These are phyloP conservation scores for Fagus crenata DNA, from an alignment of 306 rosid genomes.

Conservation along the genomic window DNA sequence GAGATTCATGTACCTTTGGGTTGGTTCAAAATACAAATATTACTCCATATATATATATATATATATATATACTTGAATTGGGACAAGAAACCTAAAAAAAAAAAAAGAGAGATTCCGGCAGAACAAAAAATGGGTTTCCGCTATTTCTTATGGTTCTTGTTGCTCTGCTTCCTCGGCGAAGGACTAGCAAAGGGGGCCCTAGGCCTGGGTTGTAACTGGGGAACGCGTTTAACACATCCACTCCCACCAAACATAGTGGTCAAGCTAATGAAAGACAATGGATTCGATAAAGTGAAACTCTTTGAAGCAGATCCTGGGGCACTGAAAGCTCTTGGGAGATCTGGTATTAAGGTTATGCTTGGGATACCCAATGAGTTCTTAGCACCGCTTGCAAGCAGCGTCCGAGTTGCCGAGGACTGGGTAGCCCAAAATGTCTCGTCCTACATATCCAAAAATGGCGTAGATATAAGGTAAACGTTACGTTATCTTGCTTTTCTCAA, in stretches of 20 bases:
- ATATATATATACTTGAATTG: slow-evolving; percentile 20
- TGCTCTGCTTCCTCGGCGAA: slow-evolving; percentile 49
- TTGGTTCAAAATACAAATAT: slow-evolving; percentile 1
- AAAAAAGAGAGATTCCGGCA: slow-evolving; percentile 9
- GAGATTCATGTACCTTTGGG: neutral
- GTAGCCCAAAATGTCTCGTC: slow-evolving; percentile 71
- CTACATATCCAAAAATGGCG: slow-evolving; percentile 64
- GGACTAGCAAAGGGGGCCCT: slow-evolving; percentile 38
- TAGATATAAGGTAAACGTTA: slow-evolving; percentile 59
- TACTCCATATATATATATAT: slow-evolving; percentile 19
- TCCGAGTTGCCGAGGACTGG: slow-evolving; percentile 70
- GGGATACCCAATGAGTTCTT: slow-evolving; percentile 87
- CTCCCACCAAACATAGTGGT: slow-evolving; percentile 62
- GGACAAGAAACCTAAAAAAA: neutral
- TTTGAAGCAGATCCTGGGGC: slow-evolving; percentile 87
- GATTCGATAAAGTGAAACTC: slow-evolving; percentile 77
- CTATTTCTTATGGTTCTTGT: slow-evolving; percentile 31
- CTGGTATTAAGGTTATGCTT: slow-evolving; percentile 82
- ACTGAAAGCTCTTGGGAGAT: slow-evolving; percentile 68
- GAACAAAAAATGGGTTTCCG: slow-evolving; percentile 48
- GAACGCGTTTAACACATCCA: slow-evolving; percentile 70
- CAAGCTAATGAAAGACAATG: slow-evolving; percentile 76
- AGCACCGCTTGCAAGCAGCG: slow-evolving; percentile 60
- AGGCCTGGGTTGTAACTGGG: slow-evolving; percentile 87
- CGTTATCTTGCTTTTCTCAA: neutral